These are phyloP conservation scores for Aspergillus coremiiformis DNA, from an alignment of 495 filamentous ascomycete species.

Conservation along the genomic window DNA sequence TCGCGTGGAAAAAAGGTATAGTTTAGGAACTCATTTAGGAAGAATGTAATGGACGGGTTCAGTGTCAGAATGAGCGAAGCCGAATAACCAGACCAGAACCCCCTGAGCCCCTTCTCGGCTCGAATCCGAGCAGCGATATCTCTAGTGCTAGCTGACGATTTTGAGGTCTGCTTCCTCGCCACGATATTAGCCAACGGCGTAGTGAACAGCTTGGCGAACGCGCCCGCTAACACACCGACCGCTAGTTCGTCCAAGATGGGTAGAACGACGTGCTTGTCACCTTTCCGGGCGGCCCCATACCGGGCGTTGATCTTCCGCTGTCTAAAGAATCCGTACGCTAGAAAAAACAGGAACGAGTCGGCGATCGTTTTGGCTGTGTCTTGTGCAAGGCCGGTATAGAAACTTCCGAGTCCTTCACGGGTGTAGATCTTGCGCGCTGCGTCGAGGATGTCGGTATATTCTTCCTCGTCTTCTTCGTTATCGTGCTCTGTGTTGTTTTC, in stretches of 20 bases:
- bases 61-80: conserved; percentile 72
- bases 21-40: conserved; percentile 67
- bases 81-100: conserved; percentile 89
- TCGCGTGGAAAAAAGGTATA: conserved; percentile 45
- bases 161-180: conserved; percentile 68
- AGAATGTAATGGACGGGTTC: conserved; percentile 82
- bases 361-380: conserved; percentile 67
- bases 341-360: conserved; percentile 78
- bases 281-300: conserved; percentile 22
- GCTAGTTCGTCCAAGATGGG: conserved; percentile 65
- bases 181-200: conserved; percentile 81
- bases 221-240: conserved; percentile 70
- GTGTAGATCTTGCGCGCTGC: conserved; percentile 66
- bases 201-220: conserved; percentile 69
- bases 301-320: conserved; percentile 48
- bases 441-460: conserved; percentile 56
- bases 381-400: conserved; percentile 67
- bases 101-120: conserved; percentile 62
- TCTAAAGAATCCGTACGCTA: conserved; percentile 69
- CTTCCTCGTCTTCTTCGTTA: conserved; percentile 34
- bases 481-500: conserved; percentile 22
- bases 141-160: conserved; percentile 40
- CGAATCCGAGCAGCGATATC: conserved; percentile 59
- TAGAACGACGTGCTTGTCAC: conserved; percentile 42
- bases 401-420: conserved; percentile 57